phyloP scores from a whole-genome alignment of 2,329 filamentous ascomycete species.

The Calonectria leucothoes region DNA sequence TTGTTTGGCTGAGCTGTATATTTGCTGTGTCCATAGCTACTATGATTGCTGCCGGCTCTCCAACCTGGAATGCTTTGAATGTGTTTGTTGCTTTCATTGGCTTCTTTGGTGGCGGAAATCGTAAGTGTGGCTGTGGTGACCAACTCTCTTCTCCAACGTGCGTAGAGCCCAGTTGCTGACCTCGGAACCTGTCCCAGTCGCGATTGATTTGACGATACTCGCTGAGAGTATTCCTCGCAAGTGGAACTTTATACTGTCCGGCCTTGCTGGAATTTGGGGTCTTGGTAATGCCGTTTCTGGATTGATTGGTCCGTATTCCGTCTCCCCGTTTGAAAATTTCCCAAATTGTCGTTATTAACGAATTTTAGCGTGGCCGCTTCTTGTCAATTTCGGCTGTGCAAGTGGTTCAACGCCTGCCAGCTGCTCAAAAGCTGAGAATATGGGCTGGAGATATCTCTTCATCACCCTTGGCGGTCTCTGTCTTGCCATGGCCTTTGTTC shows the following conservation, averaged over 20 bases:
- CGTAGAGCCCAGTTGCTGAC: not conserved
- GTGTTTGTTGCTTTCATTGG: constrained; percentile 23
- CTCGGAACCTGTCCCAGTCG: constrained; percentile 11
- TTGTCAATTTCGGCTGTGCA: constrained; percentile 32
- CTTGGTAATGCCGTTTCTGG: constrained; percentile 31
- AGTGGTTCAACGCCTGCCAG: constrained; percentile 33
- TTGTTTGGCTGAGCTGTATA: constrained; percentile 34
- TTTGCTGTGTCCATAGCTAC: constrained; percentile 29
- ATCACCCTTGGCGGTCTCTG: constrained; percentile 54
- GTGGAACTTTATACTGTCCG: constrained; percentile 30
- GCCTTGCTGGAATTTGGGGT: constrained; percentile 32
- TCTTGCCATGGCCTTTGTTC: constrained; percentile 52
- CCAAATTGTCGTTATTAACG: not conserved
- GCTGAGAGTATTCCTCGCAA: constrained; percentile 31
- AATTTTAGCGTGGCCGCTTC: constrained; percentile 28
- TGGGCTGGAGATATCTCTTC: constrained; percentile 57
- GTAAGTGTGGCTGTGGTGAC: constrained; percentile 7
- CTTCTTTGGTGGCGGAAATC: constrained; percentile 34
- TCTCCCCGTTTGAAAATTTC: not conserved
- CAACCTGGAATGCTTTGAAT: constrained; percentile 33
- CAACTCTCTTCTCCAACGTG: too few species aligned
- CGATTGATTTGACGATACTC: constrained; percentile 34
- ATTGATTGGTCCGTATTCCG: constrained; percentile 27
- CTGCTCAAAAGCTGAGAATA: constrained; percentile 52
- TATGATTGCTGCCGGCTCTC: constrained; percentile 26